These are phyloP conservation scores for Rubroboletus pulcherrimus DNA, from an alignment of 768 basidiomycete genomes.

Conservation along the genomic window DNA sequence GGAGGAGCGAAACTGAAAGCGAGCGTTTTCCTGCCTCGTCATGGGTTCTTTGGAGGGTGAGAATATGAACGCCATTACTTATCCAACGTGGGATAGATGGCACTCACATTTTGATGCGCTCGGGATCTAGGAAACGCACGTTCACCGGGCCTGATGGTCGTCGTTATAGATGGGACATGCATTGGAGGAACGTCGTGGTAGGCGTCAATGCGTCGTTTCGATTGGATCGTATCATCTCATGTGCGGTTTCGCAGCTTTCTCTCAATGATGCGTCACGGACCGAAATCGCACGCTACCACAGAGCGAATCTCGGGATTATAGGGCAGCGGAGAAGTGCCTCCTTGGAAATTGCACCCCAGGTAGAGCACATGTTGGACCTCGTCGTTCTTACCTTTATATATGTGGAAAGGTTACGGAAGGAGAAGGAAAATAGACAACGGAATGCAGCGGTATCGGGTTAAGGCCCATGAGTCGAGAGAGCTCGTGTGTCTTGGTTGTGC, in stretches of 20 bases:
- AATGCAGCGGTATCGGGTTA: slow-evolving; percentile 7
- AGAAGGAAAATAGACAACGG: slow-evolving; percentile 16
- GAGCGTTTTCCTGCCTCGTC: slow-evolving; percentile 19
- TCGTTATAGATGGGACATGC: slow-evolving; percentile 32
- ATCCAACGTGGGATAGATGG: not conserved
- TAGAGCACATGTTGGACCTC: slow-evolving; percentile 24
- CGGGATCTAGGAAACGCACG: slow-evolving; percentile 16
- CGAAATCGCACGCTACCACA: slow-evolving; percentile 22
- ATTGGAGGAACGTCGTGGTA: slow-evolving; percentile 9
- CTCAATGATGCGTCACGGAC: slow-evolving; percentile 12
- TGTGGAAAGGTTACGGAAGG: slow-evolving; percentile 29
- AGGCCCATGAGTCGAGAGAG: slow-evolving; percentile 9
- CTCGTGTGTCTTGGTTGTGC: not conserved
- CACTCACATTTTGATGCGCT: not conserved
- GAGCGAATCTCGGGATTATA: slow-evolving; percentile 24
- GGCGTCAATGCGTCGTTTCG: not conserved
- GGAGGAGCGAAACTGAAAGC: slow-evolving; percentile 25
- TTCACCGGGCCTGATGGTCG: slow-evolving; percentile 33
- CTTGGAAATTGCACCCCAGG: slow-evolving; percentile 23
- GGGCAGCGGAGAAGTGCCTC: slow-evolving; percentile 17
- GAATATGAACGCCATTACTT: not conserved
- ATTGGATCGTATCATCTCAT: not conserved
- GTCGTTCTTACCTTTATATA: slow-evolving; percentile 30
- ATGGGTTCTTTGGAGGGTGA: slow-evolving; percentile 19
- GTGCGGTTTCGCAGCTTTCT: slow-evolving; percentile 11